Evolutionary conservation across 768 basidiomycete species (phyloP), one percentile per base, ranked within the genome.

Genomic region (Antrodiella citrinella): DNA sequence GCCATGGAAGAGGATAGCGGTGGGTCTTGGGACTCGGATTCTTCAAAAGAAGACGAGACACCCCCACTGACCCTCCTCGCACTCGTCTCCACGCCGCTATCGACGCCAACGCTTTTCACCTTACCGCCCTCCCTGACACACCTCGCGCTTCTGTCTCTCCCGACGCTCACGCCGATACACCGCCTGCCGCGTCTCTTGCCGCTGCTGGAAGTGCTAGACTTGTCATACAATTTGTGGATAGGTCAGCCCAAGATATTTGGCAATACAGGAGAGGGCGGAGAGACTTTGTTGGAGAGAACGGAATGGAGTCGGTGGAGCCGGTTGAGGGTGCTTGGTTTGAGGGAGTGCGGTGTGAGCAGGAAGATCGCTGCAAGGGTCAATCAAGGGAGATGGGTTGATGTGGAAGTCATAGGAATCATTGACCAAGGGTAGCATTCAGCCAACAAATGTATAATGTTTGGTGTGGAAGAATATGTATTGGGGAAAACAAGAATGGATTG

Each of bases 111-210:
- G 1, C 54, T 82, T 19, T 67, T 78, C 44, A 65, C 73, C 26
- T 67, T 86, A 35, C 85, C 85, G 1, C 76, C 76, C 10, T 85
- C 84, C 3, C 64, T 88, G 42, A 84, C 82, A 1, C 77, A 72
- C 45, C 67, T 88, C 40, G 78, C 76, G 18, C 72, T 87, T 22
- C 56, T 87, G 53, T 67, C 76, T 42, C 62, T 86, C 26, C 66
- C 74, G 1, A 50, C 65, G 4, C 68, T 73, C 0, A 63, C 81
- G 15, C 68, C 79, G 1, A 58, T 89, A 18, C 74, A 80, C 54
- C 71, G 80, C 53, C 65, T 89, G 30, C 78, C 84, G 0, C 67
- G 63, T 10, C 59, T 75, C 12, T 84, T 81, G 54, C 86, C 86
- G 0, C 62, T 82, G n/a, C 66, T 89, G 22, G 66, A 74, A 19